A percentile compares a stretch with the other conserved stretches of the same genome.
phyloP scores from a whole-genome alignment of 2,329 filamentous ascomycete species.

The Ceratocystis cubensis region DNA sequence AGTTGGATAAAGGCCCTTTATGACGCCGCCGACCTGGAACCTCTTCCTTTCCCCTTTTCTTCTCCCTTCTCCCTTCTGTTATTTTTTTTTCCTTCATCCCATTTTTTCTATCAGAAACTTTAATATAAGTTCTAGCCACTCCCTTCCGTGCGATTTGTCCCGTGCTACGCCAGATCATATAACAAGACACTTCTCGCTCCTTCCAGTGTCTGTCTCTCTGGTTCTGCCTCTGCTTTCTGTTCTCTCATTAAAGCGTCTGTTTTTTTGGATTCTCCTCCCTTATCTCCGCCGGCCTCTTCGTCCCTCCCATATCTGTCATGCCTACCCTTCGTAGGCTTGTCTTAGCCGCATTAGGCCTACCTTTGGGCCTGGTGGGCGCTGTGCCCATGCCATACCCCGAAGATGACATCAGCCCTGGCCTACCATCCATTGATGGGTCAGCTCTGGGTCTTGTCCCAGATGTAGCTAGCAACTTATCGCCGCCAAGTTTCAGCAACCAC shows the following conservation, averaged over 20 bases:
- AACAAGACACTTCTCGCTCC: neutral
- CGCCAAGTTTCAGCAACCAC: neutral
- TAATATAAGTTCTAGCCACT: slow-evolving; percentile 16
- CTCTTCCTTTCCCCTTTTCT: neutral
- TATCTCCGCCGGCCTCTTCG: neutral
- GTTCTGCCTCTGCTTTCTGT: neutral
- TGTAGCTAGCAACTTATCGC: neutral
- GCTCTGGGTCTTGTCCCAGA: neutral
- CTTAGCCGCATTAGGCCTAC: slow-evolving; percentile 16
- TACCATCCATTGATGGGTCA: neutral
- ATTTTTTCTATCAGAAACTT: slow-evolving; percentile 6
- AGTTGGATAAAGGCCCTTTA: neutral
- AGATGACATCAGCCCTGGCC: neutral
- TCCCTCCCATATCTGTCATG: neutral
- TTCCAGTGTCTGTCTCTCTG: neutral
- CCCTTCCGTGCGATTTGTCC: neutral
- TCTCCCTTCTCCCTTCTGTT: neutral
- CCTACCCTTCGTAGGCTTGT: slow-evolving; percentile 4
- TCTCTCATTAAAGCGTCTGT: neutral
- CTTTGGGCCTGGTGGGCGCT: slow-evolving; percentile 10
- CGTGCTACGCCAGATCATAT: neutral
- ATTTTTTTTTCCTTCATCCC: slow-evolving; percentile 3
- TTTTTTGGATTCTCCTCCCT: neutral
- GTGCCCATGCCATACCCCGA: neutral
- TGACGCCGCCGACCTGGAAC: neutral